Base-by-base conservation (phyloP, 768 basidiomycete species). In the Hericium coralloides region DNA sequence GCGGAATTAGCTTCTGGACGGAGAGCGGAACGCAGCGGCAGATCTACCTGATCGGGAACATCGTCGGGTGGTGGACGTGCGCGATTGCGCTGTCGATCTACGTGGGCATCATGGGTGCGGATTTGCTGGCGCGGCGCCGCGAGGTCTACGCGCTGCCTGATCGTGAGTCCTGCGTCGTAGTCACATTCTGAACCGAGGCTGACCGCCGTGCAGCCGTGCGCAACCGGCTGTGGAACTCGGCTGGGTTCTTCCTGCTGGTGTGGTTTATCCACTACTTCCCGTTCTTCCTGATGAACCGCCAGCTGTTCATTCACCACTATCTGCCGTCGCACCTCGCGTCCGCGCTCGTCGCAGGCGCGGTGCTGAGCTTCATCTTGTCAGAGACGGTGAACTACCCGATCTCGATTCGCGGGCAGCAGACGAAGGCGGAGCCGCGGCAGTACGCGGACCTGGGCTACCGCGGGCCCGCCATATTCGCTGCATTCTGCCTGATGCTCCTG, bases 1-100 rank as follows among this genome's bases (percentile, higher is more conserved):
- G 78, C 60, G 97, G 97, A 51, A 98, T 99, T 74, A 95, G 92
- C 67, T 98, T 98, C 79, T 99, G 97, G 97, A 99, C 97, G 4
- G 79, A 90, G 64, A 85, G 79, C 56, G 86, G 87, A 6, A 76
- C 77, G 12, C 85, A 91, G 67, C 86, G 89, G 70, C 97, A 99
- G 70, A 94, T 99, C 53, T 99, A 99, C 72, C 78, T 98, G 58
- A 90, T 95, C 64, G 97, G 97, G 23, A 99, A 99, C 70, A 70
- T 97, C 51, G 70, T 92, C 61, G 90, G 92, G 12, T 98, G 95
- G 94, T 98, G 95, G 92, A 79, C 87, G 2, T 93, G 92, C 70
- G 85, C 90, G 39, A 76, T 95, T 36, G 85, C 89, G 0, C 70
- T 98, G 52, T 88, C 87, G 3, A 83, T 98, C 47, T 97, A 89